Evolutionary conservation across 78 protist genomes (phyloP).

Genomic region (Dictyostelium firmibasis): DNA sequence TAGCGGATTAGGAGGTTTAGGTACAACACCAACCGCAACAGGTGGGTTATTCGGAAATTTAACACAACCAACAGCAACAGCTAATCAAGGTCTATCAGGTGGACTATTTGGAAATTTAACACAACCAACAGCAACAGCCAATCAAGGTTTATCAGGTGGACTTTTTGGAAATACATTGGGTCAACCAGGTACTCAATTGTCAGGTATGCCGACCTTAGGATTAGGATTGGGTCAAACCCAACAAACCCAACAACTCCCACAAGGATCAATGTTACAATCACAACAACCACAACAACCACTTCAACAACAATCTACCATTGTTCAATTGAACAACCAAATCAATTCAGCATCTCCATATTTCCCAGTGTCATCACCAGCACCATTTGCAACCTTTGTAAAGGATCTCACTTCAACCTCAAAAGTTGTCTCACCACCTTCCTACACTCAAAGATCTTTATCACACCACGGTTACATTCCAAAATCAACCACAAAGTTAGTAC

Average conservation of each 20-base stretch:
- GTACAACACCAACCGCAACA: neutral
- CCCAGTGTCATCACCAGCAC: slow-evolving; percentile 49
- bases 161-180: slow-evolving; percentile 6
- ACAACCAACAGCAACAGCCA: neutral
- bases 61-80: slow-evolving; percentile 3
- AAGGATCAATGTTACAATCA: neutral
- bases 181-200: neutral
- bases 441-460: neutral
- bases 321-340: neutral
- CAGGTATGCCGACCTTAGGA: neutral
- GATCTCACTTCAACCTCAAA: neutral
- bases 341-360: slow-evolving; percentile 14
- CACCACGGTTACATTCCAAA: slow-evolving; percentile 47
- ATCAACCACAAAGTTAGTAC: slow-evolving; percentile 34
- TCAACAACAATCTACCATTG: neutral
- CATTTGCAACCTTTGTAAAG: neutral
- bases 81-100: neutral
- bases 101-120: neutral
- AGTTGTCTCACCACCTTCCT: neutral
- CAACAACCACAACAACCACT: neutral
- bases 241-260: neutral
- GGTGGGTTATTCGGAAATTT: neutral
- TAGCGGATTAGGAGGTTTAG: slow-evolving; percentile 6
- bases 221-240: neutral
- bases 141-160: slow-evolving; percentile 3